Base-by-base conservation (phyloP, 345 rosid species). In the Eucalyptus sp. region DNA sequence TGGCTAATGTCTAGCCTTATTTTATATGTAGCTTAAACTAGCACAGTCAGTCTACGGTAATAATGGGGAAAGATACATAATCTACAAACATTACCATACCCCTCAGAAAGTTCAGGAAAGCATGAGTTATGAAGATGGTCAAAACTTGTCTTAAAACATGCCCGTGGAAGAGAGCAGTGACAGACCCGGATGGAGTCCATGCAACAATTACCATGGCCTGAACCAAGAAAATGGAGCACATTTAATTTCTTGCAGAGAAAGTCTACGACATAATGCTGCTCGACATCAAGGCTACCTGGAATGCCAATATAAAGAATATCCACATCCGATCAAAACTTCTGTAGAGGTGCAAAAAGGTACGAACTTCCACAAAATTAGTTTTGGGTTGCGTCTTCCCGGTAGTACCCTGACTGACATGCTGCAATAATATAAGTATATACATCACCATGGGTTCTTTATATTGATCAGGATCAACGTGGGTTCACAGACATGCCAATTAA, bases 301-400 rank as follows among this genome's bases (percentile, higher is more conserved):
- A 92, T 91, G 98, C 96, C 95, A 98, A 85, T 80, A 93, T 90
- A 89, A 97, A 92, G 94, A 98, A 98, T 92, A 98, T 96, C 99
- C 99, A 98, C 99, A 96, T 95, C 56, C 99, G 95, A 88, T 98
- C 99, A 88, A 98, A 98, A 93, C 97, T 97, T 91, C 99, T 93
- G 90, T 90, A 98, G 14, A 98, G 96, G 92, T 98, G 96, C 96
- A 95, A 96, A 94, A 98, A 98, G 10, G 99, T 97, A 71, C 99
- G 98, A 89, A 95, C 97, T 96, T 98, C 99, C 88, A 98, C 99
- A 96, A 98, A 98, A 93, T 98, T 97, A 85, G 99, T 96, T 93
- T 98, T 98, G 85, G 99, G 97, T 91, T 95, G 95, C 90, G 93
- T 91, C 94, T 94, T 96, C 80, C 95, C 96, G 51, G 33, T 49